phyloP scores from a whole-genome alignment of 129 eudicot species.

The Tanacetum coccineum region DNA sequence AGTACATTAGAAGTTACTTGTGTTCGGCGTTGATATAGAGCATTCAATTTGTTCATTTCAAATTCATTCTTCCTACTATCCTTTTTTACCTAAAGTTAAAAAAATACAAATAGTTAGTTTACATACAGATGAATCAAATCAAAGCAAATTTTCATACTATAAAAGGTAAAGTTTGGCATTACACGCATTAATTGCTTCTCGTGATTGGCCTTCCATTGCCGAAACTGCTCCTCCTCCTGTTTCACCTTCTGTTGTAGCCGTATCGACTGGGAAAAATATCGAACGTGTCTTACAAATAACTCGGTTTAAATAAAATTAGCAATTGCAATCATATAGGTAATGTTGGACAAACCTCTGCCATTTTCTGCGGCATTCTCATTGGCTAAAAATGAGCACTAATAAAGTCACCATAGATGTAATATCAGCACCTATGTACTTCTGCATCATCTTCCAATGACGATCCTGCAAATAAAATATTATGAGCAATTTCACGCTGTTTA shows the following conservation, averaged over 20 bases:
- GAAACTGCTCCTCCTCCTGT: conserved; percentile 95
- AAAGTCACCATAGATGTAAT: too few relatives aligned
- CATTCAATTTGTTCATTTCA: conserved; percentile 86
- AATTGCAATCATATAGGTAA: too few relatives aligned
- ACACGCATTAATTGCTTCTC: conserved; percentile 97
- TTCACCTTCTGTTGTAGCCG: conserved; percentile 93
- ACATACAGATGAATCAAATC: conserved; percentile 14
- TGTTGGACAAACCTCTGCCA: too few relatives aligned
- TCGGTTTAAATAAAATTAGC: too few relatives aligned
- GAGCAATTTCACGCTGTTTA: too few relatives aligned
- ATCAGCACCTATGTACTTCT: too few relatives aligned
- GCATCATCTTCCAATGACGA: too few relatives aligned
- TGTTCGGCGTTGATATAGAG: conserved; percentile 93
- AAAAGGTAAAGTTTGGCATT: conserved; percentile 4
- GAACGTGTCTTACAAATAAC: too few relatives aligned
- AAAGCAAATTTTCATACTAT: background rate
- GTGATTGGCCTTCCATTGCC: conserved; percentile 91
- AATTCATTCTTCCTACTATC: conserved; percentile 92
- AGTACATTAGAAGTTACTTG: conserved; percentile 39
- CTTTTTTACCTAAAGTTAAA: conserved; percentile 61
- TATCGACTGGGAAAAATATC: too few relatives aligned
- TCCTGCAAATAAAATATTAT: too few relatives aligned
- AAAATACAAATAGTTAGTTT: conserved; percentile 14
- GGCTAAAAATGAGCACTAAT: too few relatives aligned
- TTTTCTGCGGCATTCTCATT: too few relatives aligned